Base-by-base conservation (phyloP, 2,329 filamentous ascomycete species). In the Colletotrichum australisinense region DNA sequence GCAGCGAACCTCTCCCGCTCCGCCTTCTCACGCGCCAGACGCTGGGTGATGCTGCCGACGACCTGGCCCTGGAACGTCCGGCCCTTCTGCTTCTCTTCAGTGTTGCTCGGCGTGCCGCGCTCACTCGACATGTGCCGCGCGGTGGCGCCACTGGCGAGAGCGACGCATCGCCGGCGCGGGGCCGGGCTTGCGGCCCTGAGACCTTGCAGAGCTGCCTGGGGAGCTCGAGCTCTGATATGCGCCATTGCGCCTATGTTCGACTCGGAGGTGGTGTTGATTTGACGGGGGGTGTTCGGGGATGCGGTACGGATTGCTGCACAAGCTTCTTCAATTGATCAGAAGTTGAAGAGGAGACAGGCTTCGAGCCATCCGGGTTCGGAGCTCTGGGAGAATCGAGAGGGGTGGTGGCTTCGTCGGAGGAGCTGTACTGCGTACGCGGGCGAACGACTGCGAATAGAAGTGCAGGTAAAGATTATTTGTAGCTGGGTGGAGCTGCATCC, bases 1-100 rank as follows among this genome's bases (percentile, higher is more conserved):
- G 77, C 78, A 8, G 83, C 82, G 78, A 88, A 89, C 75, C 87
- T 85, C 77, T 86, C 86, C 28, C 87, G 83, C 79, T 91, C 88
- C 72, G 85, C 84, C 63, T 84, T 83, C 80, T 92, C 89, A n/a
- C 87, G 82, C 75, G 85, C 83, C 75, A 91, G 83, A 72, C 90
- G 86, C 67, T 86, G 84, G 63, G 85, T 85, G 63, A 90, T 89
- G 75, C 88, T 90, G 76, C 89, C 87, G 78, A 90, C 88, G 77
- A 92, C 85, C 81, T 91, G 90, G 24, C 89, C 89, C 77, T 88
- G 86, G 78, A 91, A 92, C 4, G 84, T 81, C 59, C 84, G 76
- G 19, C 81, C 84, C 30, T 42, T 42, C 14, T 80, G 78, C 77
- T 78, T 84, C 75, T 80, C 76, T 76, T 85, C 83, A 5, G 38